Evolutionary conservation across 2,329 filamentous ascomycete genomes (phyloP), one percentile per base, ranked within the genome.

Genomic region (Aspergillus sp.): DNA sequence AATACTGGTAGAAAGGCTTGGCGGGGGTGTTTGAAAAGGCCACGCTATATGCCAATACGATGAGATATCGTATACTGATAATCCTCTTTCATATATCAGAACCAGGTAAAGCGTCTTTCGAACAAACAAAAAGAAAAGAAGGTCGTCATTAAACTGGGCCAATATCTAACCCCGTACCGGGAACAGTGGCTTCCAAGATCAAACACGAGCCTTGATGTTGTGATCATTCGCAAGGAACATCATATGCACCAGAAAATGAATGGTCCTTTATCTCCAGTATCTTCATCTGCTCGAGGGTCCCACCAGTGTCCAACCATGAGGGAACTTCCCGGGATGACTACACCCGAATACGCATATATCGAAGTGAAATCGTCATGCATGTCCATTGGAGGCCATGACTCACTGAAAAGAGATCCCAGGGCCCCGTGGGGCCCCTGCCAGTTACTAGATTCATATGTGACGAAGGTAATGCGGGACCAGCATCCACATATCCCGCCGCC

Each of bases 281-380:
- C 30, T n/a, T 20, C n/a, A 26, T 34, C 26, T 8, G 41, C 11
- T 18, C 34, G 17, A 57, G 72, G 41, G 53, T 74, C 66, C 13
- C 68, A 20, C 81, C 81, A 86, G 24, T 77, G 70, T 11, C 80
- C 81, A 50, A 82, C 51, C 66, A 82, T 79, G 39, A 81, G 73
- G 24, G 73, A 72, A 1, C 75, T 74, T 4, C 80, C 78, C 3
- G 80, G 80, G 4, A 81, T 58, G 12, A 83, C 68, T 20, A 76
- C 67, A 0, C 77, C 80, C 64, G 83, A 79, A 55, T 81, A 83
- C 4, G 69, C 76, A 66, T 76, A 78, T 2, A 75, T 67, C 60
- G 73, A 74, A 17, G 65, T 56, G 44, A 73, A 72, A 51, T 72
- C 61, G 0, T 42, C 44, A 22, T 60, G 50, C 22, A 66, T 48